Percentiles rank a stretch among this genome's conserved stretches.
These are phyloP conservation scores for Pisolithus orientalis DNA, from an alignment of 768 basidiomycete species.

Conservation along the genomic window DNA sequence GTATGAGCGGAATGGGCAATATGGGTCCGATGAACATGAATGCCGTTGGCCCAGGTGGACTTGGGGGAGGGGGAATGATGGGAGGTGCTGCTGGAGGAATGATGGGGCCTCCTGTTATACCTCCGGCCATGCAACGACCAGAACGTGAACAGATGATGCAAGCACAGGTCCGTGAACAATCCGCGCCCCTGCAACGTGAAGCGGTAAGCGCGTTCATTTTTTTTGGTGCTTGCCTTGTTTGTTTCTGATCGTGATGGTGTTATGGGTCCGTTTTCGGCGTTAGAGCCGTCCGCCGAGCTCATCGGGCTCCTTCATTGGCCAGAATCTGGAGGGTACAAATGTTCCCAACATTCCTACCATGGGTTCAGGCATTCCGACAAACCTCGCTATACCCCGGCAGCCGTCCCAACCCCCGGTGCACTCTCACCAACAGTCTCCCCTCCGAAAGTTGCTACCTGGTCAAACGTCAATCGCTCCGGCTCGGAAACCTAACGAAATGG, in stretches of 20 bases:
- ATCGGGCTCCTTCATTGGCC: slow-evolving; percentile 14
- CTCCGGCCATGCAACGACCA: slow-evolving; percentile 19
- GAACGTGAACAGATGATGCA: slow-evolving; percentile 22
- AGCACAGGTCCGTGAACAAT: slow-evolving; percentile 17
- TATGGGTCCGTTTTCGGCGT: background rate
- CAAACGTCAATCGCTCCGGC: slow-evolving; percentile 17
- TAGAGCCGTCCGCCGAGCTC: slow-evolving; percentile 22
- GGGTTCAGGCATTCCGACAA: slow-evolving; percentile 4
- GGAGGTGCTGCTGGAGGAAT: slow-evolving; percentile 27
- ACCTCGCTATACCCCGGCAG: slow-evolving; percentile 12
- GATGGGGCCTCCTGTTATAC: slow-evolving; percentile 36
- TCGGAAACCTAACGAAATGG: slow-evolving; percentile 16
- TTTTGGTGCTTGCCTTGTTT: background rate
- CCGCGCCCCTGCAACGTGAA: slow-evolving; percentile 21
- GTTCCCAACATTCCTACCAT: slow-evolving; percentile 4
- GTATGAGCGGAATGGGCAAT: slow-evolving; percentile 10
- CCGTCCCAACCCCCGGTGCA: slow-evolving; percentile 18
- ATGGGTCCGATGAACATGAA: slow-evolving; percentile 20
- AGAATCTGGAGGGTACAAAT: slow-evolving; percentile 12
- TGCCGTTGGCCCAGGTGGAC: slow-evolving; percentile 6
- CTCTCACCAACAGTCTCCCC: slow-evolving; percentile 20
- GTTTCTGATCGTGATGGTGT: background rate
- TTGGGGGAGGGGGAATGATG: slow-evolving; percentile 20
- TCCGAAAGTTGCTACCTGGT: slow-evolving; percentile 11
- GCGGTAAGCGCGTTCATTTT: slow-evolving; percentile 9